Evolutionary conservation across 176 grass and related monocot species (phyloP).

Genomic region (Rhynchospora tenuis): DNA sequence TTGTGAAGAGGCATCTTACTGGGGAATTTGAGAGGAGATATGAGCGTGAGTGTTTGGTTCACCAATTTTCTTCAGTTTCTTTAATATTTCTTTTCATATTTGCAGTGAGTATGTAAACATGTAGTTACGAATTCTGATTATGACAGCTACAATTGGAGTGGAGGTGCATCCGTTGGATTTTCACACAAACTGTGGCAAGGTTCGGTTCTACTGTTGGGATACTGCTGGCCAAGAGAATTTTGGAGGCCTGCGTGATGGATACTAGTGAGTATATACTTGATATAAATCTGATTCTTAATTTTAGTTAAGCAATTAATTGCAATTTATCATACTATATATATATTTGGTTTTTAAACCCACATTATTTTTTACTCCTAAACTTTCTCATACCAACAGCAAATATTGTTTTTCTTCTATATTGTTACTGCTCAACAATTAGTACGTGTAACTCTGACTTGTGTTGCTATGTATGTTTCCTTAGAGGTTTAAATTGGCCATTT

Average conservation of each 20-base stretch:
- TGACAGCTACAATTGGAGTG: conserved; percentile 30
- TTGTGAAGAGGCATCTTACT: conserved; percentile 28
- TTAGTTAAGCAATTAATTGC: too few species aligned
- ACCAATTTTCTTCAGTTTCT: background rate
- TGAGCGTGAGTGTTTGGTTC: conserved; percentile 19
- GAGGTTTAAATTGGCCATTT: too few species aligned
- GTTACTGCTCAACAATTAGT: too few species aligned
- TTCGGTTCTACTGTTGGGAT: conserved; percentile 30
- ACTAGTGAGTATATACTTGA: conserved; percentile 16
- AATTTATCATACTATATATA: too few species aligned
- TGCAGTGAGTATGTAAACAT: background rate
- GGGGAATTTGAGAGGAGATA: conserved; percentile 39
- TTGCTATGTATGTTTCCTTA: too few species aligned
- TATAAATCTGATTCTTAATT: background rate
- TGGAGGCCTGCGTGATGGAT: conserved; percentile 29
- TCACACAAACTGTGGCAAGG: conserved; percentile 19
- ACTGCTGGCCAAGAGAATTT: conserved; percentile 33
- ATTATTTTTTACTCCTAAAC: too few species aligned
- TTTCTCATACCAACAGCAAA: too few species aligned
- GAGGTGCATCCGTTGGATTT: conserved; percentile 37
- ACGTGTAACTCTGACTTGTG: too few species aligned
- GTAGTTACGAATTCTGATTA: background rate
- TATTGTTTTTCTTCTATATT: too few species aligned
- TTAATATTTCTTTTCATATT: background rate
- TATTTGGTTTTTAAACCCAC: too few species aligned